Percentiles rank a stretch among this genome's conserved stretches.
Conservation (phyloP, 2,329 filamentous ascomycete genomes). For the Alternaria triticina region DNA sequence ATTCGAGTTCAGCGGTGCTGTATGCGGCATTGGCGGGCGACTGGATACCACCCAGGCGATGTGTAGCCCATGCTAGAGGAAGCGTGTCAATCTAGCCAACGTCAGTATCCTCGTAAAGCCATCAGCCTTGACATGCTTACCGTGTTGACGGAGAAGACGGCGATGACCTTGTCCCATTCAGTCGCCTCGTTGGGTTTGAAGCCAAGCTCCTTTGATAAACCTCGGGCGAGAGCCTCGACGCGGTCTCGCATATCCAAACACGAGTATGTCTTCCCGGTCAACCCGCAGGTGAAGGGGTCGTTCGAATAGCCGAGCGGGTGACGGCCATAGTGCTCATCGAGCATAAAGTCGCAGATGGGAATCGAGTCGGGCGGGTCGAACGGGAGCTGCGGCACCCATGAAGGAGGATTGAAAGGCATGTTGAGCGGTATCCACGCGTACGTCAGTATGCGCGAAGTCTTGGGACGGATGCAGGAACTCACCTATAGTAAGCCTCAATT, state of each 20-base stretch:
- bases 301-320: constrained; percentile 66
- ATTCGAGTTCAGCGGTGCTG: constrained; percentile 70
- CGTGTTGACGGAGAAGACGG: constrained; percentile 80
- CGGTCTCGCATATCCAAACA: constrained; percentile 68
- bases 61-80: constrained; percentile 74
- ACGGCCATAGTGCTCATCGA: constrained; percentile 73
- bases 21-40: constrained; percentile 79
- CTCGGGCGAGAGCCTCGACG: constrained; percentile 71
- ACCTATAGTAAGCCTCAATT: constrained; percentile 4
- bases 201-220: constrained; percentile 72
- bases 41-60: constrained; percentile 75
- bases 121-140: constrained; percentile 53
- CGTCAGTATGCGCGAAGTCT: not conserved
- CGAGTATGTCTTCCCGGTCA: constrained; percentile 72
- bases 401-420: constrained; percentile 65
- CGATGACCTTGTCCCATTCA: constrained; percentile 83
- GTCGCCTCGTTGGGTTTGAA: constrained; percentile 73
- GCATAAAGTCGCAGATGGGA: constrained; percentile 77
- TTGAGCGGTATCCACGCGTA: not conserved
- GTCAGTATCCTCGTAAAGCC: constrained; percentile 20
- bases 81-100: constrained; percentile 71
- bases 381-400: constrained; percentile 67
- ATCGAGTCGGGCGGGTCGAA: constrained; percentile 74
- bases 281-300: constrained; percentile 77
- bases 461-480: not conserved